phyloP scores from a whole-genome alignment of 768 basidiomycete species.

The Tulasnella sp. region DNA sequence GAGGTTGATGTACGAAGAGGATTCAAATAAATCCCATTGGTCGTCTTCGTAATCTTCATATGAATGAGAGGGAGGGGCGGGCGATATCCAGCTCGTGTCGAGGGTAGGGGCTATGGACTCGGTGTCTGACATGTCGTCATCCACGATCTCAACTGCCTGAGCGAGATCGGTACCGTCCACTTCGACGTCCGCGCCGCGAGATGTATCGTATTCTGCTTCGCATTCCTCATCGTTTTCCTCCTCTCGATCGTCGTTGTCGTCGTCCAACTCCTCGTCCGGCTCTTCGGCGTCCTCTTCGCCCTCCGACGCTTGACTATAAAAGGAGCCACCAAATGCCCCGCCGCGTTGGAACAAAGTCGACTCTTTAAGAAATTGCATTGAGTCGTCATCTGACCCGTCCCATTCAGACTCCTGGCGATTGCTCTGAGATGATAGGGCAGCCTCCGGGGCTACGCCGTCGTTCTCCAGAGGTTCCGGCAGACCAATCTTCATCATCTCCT shows the following conservation, averaged over 20 bases:
- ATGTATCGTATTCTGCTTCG: neutral
- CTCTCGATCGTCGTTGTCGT: neutral
- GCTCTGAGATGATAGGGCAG: neutral
- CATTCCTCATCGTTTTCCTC: neutral
- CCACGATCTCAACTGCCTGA: neutral
- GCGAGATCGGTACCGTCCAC: neutral
- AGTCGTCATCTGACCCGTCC: neutral
- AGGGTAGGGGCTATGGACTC: neutral
- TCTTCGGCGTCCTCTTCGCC: slow-evolving; percentile 2
- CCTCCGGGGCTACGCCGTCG: neutral
- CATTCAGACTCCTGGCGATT: neutral
- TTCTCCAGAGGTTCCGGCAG: neutral
- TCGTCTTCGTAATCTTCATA: neutral
- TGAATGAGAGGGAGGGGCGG: neutral
- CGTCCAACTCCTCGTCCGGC: neutral
- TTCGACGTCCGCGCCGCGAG: neutral
- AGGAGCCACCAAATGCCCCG: neutral
- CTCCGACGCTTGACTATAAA: neutral
- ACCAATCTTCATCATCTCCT: neutral
- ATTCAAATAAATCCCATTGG: neutral
- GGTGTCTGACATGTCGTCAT: neutral
- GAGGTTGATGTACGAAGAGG: neutral
- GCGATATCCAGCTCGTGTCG: neutral
- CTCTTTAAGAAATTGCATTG: neutral
- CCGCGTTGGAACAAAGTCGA: neutral